These are phyloP conservation scores for Lentinula lateritia DNA, from an alignment of 768 basidiomycete species.

Conservation along the genomic window DNA sequence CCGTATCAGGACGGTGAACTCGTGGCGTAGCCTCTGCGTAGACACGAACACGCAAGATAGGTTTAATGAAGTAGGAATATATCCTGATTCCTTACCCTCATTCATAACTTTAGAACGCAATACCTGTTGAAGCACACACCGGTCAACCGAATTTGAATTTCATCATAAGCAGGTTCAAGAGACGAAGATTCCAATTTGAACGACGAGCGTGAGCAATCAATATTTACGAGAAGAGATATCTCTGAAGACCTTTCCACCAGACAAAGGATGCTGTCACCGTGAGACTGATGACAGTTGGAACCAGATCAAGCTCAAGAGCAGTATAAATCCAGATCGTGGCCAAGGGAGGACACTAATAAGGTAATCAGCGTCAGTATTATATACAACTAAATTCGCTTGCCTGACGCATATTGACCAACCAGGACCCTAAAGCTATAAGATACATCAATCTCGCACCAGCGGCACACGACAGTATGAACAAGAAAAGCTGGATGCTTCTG, in stretches of 20 bases:
- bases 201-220: not conserved
- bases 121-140: no score
- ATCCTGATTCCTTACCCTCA: no score
- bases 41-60: no score
- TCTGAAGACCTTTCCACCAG: slow-evolving; percentile 51
- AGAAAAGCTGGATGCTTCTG: slow-evolving; percentile 43
- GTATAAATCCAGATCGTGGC: slow-evolving; percentile 77
- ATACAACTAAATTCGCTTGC: slow-evolving; percentile 27
- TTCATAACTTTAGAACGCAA: no score
- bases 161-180: no score
- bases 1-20: no score
- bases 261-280: slow-evolving; percentile 47
- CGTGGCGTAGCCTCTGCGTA: no score
- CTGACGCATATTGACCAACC: slow-evolving; percentile 71
- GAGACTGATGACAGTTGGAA: slow-evolving; percentile 54
- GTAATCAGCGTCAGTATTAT: not conserved
- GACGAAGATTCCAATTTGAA: no score
- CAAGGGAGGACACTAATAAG: slow-evolving; percentile 62
- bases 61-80: no score
- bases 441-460: slow-evolving; percentile 67
- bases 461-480: slow-evolving; percentile 54
- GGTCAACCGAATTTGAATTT: no score
- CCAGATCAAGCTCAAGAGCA: slow-evolving; percentile 63
- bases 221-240: not conserved
- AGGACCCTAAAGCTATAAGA: slow-evolving; percentile 62